These are phyloP conservation scores for Gloeopeniophorella convolvens DNA, from an alignment of 768 basidiomycete genomes.

Conservation along the genomic window DNA sequence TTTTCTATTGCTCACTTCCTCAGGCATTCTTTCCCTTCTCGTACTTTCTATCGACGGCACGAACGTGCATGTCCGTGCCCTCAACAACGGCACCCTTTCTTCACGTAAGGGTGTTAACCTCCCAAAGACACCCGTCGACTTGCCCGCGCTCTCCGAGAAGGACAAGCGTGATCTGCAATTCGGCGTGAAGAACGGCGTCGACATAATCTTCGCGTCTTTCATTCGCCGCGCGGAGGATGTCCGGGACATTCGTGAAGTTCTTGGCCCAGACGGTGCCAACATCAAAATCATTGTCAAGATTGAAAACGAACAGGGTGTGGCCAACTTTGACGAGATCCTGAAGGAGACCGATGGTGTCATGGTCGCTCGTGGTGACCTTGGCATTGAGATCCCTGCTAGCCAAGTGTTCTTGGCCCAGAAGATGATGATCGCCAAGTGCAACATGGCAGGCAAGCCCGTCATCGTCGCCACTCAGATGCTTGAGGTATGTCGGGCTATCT, in stretches of 20 bases:
- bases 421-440: conserved; percentile 99
- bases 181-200: conserved; percentile 95
- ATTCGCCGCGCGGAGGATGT: conserved; percentile 96
- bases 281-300: conserved; percentile 99
- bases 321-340: conserved; percentile 98
- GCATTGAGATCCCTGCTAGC: conserved; percentile 99
- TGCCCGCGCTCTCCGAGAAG: conserved; percentile 95
- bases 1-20: not conserved
- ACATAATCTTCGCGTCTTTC: conserved; percentile 99
- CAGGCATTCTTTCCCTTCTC: conserved; percentile 85
- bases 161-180: conserved; percentile 94
- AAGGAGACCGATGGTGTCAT: conserved; percentile 96
- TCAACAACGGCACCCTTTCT: conserved; percentile 90
- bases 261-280: conserved; percentile 89
- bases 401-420: conserved; percentile 99
- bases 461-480: conserved; percentile 99
- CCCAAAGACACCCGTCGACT: conserved; percentile 95
- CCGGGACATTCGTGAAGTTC: conserved; percentile 83
- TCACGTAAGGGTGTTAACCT: conserved; percentile 99
- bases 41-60: conserved; percentile 82
- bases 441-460: conserved; percentile 94
- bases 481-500: conserved; percentile 48
- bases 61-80: conserved; percentile 73
- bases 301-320: conserved; percentile 98
- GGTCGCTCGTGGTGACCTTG: conserved; percentile 99